Evolutionary conservation across 2,329 filamentous ascomycete species (phyloP), one percentile per base, ranked within the genome.

Genomic region (Pseudogymnoascus verrucosus): DNA sequence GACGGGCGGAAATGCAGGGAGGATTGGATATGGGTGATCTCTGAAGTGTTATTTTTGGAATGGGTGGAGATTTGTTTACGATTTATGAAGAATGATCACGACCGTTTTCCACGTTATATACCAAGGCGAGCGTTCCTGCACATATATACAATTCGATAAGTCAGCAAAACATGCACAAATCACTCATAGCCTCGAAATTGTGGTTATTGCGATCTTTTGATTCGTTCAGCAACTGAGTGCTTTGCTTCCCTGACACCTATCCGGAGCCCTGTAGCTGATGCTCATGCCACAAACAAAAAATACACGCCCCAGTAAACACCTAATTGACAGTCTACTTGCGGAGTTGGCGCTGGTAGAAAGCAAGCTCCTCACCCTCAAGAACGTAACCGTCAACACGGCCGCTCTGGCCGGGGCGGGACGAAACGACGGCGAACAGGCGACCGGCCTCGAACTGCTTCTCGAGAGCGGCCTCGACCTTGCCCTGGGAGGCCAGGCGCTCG

Each of bases 401-500:
- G 78, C 90, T 95, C 89, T 99, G 95, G 75, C 95, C 95, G 71
- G 95, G 95, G 76, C 95, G 87, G 79, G 89, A 95, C 74, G 93
- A 86, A 75, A 99, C 83, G 73, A 97, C 90, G 75, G 95, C 95
- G 82, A 89, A 97, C 74, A 99, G 83, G 82, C 96, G 93, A 87
- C 93, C 93, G 73, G 95, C 93, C 89, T 98, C 95, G 83, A 99
- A 99, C 84, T 99, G 95, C 84, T 90, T 93, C 91, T 99, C 95
- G 70, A 99, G 79, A 71, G 91, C 86, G 71, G 81, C 69, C 82
- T 99, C 95, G 75, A 97, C 91, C 90, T 99, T 99, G 84, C 93
- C 93, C 73, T 81, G 76, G 74, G 86, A 84, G 78, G 89, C 87
- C 80, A 88, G 88, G 78, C 95, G 90, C 72, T 86, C 89, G 69